Percentiles rank a stretch among this genome's conserved stretches.
These are phyloP conservation scores for Leccinum sublutescens DNA, from an alignment of 768 basidiomycete species.

Conservation along the genomic window DNA sequence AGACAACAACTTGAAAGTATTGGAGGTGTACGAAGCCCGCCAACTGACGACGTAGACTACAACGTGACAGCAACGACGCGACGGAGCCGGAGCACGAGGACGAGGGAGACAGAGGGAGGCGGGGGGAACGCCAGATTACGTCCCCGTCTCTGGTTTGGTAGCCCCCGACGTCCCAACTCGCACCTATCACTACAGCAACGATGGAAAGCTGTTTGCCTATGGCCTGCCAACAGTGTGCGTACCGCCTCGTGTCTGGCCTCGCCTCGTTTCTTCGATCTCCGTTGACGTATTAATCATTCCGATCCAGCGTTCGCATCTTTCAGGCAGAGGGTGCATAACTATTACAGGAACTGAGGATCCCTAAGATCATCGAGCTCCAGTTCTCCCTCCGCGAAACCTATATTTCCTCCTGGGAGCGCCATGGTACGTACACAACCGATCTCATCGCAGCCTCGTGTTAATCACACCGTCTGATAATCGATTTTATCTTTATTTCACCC, in stretches of 20 bases:
- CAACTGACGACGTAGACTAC: too few relatives aligned
- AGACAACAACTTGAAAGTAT: too few relatives aligned
- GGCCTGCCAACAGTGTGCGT: constrained; percentile 73
- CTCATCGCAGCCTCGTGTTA: too few relatives aligned
- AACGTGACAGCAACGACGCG: too few relatives aligned
- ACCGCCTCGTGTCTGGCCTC: constrained; percentile 13
- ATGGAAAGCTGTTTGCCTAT: constrained; percentile 87
- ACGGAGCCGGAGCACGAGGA: too few relatives aligned
- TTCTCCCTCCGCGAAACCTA: too few relatives aligned
- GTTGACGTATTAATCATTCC: constrained; percentile 8
- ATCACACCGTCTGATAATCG: constrained; percentile 7
- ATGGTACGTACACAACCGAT: too few relatives aligned
- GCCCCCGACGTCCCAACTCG: constrained; percentile 71
- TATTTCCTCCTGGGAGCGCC: too few relatives aligned
- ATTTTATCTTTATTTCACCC: constrained; percentile 7
- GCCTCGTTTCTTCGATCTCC: constrained; percentile 8
- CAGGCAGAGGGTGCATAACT: constrained; percentile 72
- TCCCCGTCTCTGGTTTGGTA: background rate
- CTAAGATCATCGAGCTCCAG: constrained; percentile 72
- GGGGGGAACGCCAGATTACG: constrained; percentile 46
- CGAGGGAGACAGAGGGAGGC: too few relatives aligned
- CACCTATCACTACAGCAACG: constrained; percentile 77
- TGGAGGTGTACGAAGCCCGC: too few relatives aligned
- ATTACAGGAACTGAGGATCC: constrained; percentile 67
- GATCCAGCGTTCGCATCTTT: constrained; percentile 66